Percentiles rank a stretch among this genome's conserved stretches.
phyloP scores from a whole-genome alignment of 2,329 filamentous ascomycete species.

The Saccharata proteae region DNA sequence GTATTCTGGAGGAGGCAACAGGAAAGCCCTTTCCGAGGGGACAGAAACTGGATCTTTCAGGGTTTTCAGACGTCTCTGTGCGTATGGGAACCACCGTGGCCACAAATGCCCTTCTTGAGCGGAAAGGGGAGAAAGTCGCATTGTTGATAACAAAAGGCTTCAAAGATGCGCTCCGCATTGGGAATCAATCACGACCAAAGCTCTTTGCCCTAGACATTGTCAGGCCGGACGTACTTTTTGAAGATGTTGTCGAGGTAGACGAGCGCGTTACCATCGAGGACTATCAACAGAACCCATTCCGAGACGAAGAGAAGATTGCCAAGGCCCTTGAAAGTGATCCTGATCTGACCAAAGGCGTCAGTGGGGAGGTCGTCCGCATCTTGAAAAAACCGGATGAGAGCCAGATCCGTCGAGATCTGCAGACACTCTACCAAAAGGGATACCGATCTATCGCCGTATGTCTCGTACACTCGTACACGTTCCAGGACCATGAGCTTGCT shows the following conservation, averaged over 20 bases:
- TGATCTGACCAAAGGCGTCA: conserved; percentile 13
- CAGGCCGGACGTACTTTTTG: conserved; percentile 13
- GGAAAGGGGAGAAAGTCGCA: conserved; percentile 18
- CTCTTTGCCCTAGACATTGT: conserved; percentile 17
- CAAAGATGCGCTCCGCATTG: conserved; percentile 18
- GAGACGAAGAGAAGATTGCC: conserved; percentile 12
- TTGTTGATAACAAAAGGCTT: conserved; percentile 19
- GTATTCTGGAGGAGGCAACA: conserved; percentile 13
- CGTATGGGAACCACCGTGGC: conserved; percentile 21
- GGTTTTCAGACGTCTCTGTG: conserved; percentile 11
- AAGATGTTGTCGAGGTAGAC: conserved; percentile 13
- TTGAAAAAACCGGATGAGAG: conserved; percentile 14
- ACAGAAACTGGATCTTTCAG: conserved; percentile 10
- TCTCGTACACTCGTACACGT: conserved; percentile 22
- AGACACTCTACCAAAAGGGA: conserved; percentile 19
- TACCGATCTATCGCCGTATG: conserved; percentile 25
- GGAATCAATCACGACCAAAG: conserved; percentile 20
- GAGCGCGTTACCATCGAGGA: conserved; percentile 22
- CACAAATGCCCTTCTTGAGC: conserved; percentile 19
- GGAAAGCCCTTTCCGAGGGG: conserved; percentile 12
- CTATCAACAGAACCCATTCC: conserved; percentile 16
- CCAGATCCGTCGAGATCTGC: conserved; percentile 9
- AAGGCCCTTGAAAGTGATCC: conserved; percentile 8
- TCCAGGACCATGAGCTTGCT: conserved; percentile 18
- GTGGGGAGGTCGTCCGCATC: conserved; percentile 18